Percentiles rank a stretch among this genome's conserved stretches.
phyloP scores from a whole-genome alignment of 2,329 filamentous ascomycete genomes.

The Penicillium decumbens region DNA sequence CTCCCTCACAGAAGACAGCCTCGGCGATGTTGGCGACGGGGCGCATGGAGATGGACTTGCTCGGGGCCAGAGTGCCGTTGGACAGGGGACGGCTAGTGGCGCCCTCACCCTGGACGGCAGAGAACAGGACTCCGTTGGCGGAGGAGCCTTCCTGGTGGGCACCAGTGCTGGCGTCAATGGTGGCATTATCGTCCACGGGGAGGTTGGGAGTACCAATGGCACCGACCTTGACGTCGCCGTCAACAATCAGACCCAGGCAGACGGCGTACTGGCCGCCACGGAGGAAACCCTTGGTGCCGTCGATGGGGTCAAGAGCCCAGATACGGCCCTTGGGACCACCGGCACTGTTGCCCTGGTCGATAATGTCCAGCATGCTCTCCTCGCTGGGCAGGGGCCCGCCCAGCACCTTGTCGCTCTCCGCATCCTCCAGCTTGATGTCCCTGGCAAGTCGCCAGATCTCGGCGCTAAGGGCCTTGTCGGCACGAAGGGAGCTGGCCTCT shows the following conservation, averaged over 20 bases:
- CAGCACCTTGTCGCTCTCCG: slow-evolving; percentile 60
- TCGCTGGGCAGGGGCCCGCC: slow-evolving; percentile 64
- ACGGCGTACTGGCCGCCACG: slow-evolving; percentile 96
- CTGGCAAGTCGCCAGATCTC: slow-evolving; percentile 83
- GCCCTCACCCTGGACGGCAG: slow-evolving; percentile 72
- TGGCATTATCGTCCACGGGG: slow-evolving; percentile 73
- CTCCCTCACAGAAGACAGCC: slow-evolving; percentile 93
- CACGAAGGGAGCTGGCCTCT: slow-evolving; percentile 74
- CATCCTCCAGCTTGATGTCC: slow-evolving; percentile 64
- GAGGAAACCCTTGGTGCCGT: slow-evolving; percentile 96
- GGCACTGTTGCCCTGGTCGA: slow-evolving; percentile 50
- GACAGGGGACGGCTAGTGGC: slow-evolving; percentile 75
- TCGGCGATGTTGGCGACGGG: slow-evolving; percentile 66
- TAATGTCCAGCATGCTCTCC: slow-evolving; percentile 57
- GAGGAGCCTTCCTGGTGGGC: slow-evolving; percentile 67
- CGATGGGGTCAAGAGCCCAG: slow-evolving; percentile 96
- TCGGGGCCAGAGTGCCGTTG: slow-evolving; percentile 40
- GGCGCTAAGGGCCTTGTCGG: slow-evolving; percentile 63
- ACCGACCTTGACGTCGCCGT: slow-evolving; percentile 89
- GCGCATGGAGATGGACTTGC: slow-evolving; percentile 73
- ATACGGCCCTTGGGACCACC: slow-evolving; percentile 55
- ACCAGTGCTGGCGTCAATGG: slow-evolving; percentile 67
- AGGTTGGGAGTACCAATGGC: slow-evolving; percentile 95
- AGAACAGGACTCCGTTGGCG: slow-evolving; percentile 81
- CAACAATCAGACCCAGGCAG: slow-evolving; percentile 84